A percentile compares a stretch with the other conserved stretches of the same genome.
phyloP scores from a whole-genome alignment of 257 asterid species.

The Vinca minor region DNA sequence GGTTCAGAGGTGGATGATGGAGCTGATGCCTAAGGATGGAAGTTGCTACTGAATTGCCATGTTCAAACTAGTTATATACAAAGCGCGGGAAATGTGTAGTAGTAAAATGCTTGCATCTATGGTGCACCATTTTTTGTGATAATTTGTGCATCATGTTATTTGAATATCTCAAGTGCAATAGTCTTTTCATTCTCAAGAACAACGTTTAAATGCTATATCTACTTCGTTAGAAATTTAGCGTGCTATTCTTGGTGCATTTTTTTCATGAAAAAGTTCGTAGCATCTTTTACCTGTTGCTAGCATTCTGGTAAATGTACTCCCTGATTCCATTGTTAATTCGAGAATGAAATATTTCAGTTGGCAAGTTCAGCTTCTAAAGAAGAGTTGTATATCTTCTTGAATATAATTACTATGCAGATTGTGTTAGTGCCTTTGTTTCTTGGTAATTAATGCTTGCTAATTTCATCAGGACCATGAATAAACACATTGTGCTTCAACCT shows the following conservation, averaged over 20 bases:
- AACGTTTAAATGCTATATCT: too few relatives aligned
- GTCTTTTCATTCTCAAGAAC: not conserved
- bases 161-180: not conserved
- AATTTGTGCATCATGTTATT: too few relatives aligned
- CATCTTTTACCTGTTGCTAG: too few relatives aligned
- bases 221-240: not conserved
- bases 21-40: not conserved
- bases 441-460: too few relatives aligned
- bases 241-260: not conserved
- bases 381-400: not conserved
- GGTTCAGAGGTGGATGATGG: constrained; percentile 15
- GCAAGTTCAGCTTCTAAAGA: not conserved
- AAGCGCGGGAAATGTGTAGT: too few relatives aligned
- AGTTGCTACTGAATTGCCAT: not conserved
- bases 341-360: not conserved
- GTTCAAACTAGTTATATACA: not conserved
- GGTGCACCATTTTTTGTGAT: not conserved
- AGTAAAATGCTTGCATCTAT: not conserved
- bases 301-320: too few relatives aligned
- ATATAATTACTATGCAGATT: not conserved
- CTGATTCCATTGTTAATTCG: not conserved
- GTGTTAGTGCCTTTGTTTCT: not conserved
- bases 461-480: too few relatives aligned
- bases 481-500: too few relatives aligned
- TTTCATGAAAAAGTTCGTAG: too few relatives aligned